A percentile compares a stretch with the other conserved stretches of the same genome.
Conservation (phyloP, 345 rosid genomes). For the Populus nigra region DNA sequence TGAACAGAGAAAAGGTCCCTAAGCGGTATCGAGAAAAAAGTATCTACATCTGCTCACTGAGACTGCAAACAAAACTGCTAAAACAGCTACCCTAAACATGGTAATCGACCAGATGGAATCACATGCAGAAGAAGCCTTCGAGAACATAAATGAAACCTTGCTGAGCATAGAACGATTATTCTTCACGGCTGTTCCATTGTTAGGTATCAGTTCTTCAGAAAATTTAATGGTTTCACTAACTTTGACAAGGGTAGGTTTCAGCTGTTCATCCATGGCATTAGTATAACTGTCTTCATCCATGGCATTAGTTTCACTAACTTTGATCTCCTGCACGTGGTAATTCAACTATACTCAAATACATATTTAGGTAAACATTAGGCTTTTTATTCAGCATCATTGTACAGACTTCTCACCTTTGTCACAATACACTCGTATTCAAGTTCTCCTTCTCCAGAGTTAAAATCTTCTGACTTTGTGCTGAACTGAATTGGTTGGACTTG, state of each 20-base stretch:
- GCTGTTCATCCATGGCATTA: conserved; percentile 7
- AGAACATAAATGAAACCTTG: conserved; percentile 12
- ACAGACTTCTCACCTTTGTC: conserved; percentile 48
- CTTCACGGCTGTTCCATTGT: conserved; percentile 5
- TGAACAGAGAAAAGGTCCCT: neutral
- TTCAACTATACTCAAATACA: conserved; percentile 21
- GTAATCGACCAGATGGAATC: conserved; percentile 17
- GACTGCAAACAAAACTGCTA: conserved; percentile 41
- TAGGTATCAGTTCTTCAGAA: conserved; percentile 7
- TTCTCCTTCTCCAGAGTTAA: conserved; percentile 2
- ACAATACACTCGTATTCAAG: conserved; percentile 24
- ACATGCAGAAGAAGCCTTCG: conserved; percentile 17
- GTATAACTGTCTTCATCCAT: conserved; percentile 2
- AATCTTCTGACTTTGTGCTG: neutral
- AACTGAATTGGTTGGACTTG: conserved; percentile 15
- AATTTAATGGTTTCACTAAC: conserved; percentile 7
- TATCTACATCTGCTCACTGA: conserved; percentile 27
- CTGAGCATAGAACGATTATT: neutral
- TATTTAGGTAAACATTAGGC: conserved; percentile 3
- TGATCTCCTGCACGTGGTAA: conserved; percentile 35
- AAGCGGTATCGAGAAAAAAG: conserved; percentile 4
- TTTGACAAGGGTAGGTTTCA: conserved; percentile 4
- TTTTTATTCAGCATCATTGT: conserved; percentile 9
- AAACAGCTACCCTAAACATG: conserved; percentile 37
- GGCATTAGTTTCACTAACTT: conserved; percentile 13